Evolutionary conservation across 192 early-diverging fungal genomes (phyloP).

Genomic region (Chytriomyces hyalinus): DNA sequence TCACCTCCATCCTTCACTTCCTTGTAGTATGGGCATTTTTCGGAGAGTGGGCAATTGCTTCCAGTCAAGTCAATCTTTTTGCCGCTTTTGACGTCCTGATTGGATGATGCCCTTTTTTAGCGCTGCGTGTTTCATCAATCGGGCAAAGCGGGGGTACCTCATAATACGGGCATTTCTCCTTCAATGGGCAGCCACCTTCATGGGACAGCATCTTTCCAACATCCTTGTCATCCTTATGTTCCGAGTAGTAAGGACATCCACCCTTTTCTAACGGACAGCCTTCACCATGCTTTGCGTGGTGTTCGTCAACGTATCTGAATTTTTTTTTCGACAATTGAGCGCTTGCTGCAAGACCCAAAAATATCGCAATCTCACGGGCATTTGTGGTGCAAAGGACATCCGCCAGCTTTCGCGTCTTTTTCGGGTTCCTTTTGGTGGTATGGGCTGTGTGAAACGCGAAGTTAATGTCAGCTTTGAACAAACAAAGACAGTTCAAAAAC

Average conservation of each 20-base stretch:
- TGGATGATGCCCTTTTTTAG: no score
- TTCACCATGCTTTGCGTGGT: conserved; percentile 8
- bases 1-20: conserved; percentile 38
- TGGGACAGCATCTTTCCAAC: conserved; percentile 14
- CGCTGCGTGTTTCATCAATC: background rate
- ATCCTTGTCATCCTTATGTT: conserved; percentile 11
- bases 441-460: background rate
- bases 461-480: background rate
- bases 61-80: conserved; percentile 37
- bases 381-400: conserved; percentile 14
- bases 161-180: conserved; percentile 45
- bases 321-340: no score
- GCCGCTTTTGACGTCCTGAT: conserved; percentile 43
- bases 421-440: background rate
- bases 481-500: background rate
- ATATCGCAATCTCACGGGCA: conserved; percentile 3
- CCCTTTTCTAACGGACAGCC: conserved; percentile 31
- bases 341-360: background rate
- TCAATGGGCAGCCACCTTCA: conserved; percentile 39
- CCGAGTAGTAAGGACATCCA: conserved; percentile 20
- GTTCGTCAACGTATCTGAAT: conserved; percentile 4
- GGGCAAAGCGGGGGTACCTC: conserved; percentile 1
- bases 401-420: background rate
- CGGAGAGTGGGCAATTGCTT: conserved; percentile 41
- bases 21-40: conserved; percentile 49